Base-by-base conservation (phyloP, 2,329 filamentous ascomycete species). In the Hypoxylon sp. region DNA sequence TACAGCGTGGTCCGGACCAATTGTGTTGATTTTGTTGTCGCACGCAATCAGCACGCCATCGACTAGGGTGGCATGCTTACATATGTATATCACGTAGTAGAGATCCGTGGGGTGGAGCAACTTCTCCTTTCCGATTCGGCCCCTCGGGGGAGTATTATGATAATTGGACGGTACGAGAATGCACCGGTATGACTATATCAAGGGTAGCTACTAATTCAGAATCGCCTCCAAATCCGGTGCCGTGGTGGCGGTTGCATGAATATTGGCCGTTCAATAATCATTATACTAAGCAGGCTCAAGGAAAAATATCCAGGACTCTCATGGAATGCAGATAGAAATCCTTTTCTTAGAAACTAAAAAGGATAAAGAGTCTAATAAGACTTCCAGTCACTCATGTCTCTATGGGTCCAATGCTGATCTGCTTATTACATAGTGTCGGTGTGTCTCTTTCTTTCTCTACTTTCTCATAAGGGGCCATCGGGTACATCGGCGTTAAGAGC, bases 11-110 rank as follows among this genome's bases (percentile, higher is more conserved):
- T 56, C 41, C 48, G 60, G 57, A 52, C 66, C 63, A 66, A 69
- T 56, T 62, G 58, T 64, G 45, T 58, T 64, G 63, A 60, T 53
- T 57, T 45, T 59, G 62, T 5, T 51, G 60, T 68, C 68, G 68
- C 68, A 71, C 68, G 68, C 68, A 52, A 71, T 71, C 57, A 68
- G 68, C 68, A 71, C 68, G 68, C 68, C 60, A 71, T 71, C 60
- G 68, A 66, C 68, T 60, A 66, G 65, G 65, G 65, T 65, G 53
- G 28, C 41, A 21, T 51, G 68, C 60, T 69, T 68, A 68, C 65
- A 66, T 61, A 66, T 68, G 32, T 46, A 49, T 50, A 34, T 57
- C 50, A 34, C 53, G 51, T 63, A 59, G 43, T 19, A 30, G 28
- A 30, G 14, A 62, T 45, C 32, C 49, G 61, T 63, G 25, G 49